These are phyloP conservation scores for Claviceps sp. DNA, from an alignment of 2,329 filamentous ascomycete genomes.

Conservation along the genomic window DNA sequence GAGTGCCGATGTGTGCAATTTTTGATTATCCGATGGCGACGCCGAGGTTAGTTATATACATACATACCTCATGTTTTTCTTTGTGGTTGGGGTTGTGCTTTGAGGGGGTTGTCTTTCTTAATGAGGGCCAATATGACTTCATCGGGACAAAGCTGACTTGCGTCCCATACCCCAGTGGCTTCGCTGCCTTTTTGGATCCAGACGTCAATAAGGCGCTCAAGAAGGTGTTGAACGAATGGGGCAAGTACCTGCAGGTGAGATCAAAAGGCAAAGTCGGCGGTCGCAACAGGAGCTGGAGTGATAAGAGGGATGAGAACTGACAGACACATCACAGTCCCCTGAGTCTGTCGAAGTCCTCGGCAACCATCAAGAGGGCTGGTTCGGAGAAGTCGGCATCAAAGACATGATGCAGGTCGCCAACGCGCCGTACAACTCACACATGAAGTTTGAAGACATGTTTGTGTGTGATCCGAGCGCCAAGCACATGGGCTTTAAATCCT, in stretches of 20 bases:
- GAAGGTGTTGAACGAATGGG: slow-evolving; percentile 44
- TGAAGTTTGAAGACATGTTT: slow-evolving; percentile 47
- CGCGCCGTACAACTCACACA: slow-evolving; percentile 23
- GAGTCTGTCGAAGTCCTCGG: slow-evolving; percentile 39
- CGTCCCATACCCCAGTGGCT: slow-evolving; percentile 20
- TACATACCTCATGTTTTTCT: no score
- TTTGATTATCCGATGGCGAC: slow-evolving; percentile 46
- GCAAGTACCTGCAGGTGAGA: slow-evolving; percentile 33
- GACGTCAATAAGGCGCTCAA: slow-evolving; percentile 41
- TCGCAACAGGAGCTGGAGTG: no score
- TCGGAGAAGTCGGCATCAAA: slow-evolving; percentile 32
- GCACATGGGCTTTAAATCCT: slow-evolving; percentile 49
- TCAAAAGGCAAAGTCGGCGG: not conserved
- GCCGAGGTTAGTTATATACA: slow-evolving; percentile 23
- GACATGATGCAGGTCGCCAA: slow-evolving; percentile 41
- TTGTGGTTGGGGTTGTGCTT: no score
- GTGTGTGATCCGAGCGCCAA: slow-evolving; percentile 40
- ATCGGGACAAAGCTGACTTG: no score
- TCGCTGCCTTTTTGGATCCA: slow-evolving; percentile 40
- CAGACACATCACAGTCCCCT: slow-evolving; percentile 23
- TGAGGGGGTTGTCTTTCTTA: no score
- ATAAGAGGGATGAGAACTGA: not conserved
- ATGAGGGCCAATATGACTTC: no score
- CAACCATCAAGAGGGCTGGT: slow-evolving; percentile 36
- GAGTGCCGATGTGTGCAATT: slow-evolving; percentile 38